These are phyloP conservation scores for Rhodotorula sp. DNA, from an alignment of 1,284 basidiomycete species.

Conservation along the genomic window DNA sequence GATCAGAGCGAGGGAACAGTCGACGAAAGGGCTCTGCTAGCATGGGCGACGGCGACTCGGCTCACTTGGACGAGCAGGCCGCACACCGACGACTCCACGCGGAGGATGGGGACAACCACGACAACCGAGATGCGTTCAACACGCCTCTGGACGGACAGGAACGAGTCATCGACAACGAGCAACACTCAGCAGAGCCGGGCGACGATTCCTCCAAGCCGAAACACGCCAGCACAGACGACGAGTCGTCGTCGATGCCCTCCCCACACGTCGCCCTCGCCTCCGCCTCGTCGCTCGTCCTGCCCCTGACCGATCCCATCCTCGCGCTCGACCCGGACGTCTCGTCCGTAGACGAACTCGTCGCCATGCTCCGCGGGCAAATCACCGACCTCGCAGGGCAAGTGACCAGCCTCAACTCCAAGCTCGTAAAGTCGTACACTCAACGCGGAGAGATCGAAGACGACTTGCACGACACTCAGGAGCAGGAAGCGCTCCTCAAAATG, in stretches of 20 bases:
- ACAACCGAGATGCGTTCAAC: too few species aligned
- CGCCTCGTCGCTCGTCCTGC: slow-evolving; percentile 12
- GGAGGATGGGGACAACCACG: too few species aligned
- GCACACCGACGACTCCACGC: too few species aligned
- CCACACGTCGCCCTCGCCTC: slow-evolving; percentile 17
- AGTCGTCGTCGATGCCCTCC: background rate
- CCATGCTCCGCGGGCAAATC: slow-evolving; percentile 73
- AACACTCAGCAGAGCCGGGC: background rate
- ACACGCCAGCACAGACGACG: background rate
- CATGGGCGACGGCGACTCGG: too few species aligned
- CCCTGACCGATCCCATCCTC: background rate
- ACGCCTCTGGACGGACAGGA: too few species aligned
- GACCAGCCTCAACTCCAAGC: slow-evolving; percentile 82
- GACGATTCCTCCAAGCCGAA: background rate
- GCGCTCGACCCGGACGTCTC: slow-evolving; percentile 3
- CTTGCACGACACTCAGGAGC: slow-evolving; percentile 59
- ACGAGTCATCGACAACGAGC: too few species aligned
- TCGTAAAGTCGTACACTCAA: slow-evolving; percentile 85
- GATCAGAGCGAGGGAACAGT: too few species aligned
- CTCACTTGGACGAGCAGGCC: too few species aligned
- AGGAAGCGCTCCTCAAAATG: slow-evolving; percentile 45
- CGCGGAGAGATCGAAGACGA: slow-evolving; percentile 92
- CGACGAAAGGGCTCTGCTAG: too few species aligned
- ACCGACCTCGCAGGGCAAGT: slow-evolving; percentile 85
- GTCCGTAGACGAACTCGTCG: slow-evolving; percentile 57